Evolutionary conservation across 257 asterid species (phyloP).

Genomic region (Buddleja alternifolia): DNA sequence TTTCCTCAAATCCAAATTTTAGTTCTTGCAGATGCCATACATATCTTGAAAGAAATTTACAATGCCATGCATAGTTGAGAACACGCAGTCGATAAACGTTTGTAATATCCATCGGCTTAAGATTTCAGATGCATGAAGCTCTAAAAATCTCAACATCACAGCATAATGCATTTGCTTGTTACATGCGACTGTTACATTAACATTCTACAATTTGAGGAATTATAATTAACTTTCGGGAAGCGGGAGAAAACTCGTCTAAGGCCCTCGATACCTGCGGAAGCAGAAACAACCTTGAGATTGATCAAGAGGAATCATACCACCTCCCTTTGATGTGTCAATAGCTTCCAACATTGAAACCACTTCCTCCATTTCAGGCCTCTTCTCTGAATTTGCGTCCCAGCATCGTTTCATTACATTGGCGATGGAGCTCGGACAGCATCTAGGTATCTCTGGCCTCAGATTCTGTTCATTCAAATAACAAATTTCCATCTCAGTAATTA

Average conservation of each 20-base stretch:
- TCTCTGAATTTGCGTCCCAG: slow-evolving; percentile 81
- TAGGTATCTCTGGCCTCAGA: slow-evolving; percentile 87
- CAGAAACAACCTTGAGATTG: slow-evolving; percentile 70
- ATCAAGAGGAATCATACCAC: slow-evolving; percentile 81
- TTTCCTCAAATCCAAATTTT: too few relatives aligned
- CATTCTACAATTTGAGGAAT: slow-evolving; percentile 20
- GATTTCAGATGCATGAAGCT: slow-evolving; percentile 9
- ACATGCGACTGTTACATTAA: background rate
- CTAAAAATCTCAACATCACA: slow-evolving; percentile 10
- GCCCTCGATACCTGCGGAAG: slow-evolving; percentile 49
- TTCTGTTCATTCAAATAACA: slow-evolving; percentile 48
- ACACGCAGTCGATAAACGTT: too few relatives aligned
- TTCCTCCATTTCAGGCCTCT: slow-evolving; percentile 88
- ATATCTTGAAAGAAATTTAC: too few relatives aligned
- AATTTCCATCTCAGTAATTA: background rate
- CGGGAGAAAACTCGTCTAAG: slow-evolving; percentile 20
- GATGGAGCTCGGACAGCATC: slow-evolving; percentile 82
- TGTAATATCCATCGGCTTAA: too few relatives aligned
- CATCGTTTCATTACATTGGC: slow-evolving; percentile 78
- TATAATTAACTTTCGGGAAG: background rate
- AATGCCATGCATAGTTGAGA: too few relatives aligned
- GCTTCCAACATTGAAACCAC: slow-evolving; percentile 74
- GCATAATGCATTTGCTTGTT: background rate
- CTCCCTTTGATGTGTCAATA: slow-evolving; percentile 81
- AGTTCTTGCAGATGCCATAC: too few relatives aligned